Conservation (phyloP, 345 rosid genomes). For the Carallia pectinifolia region DNA sequence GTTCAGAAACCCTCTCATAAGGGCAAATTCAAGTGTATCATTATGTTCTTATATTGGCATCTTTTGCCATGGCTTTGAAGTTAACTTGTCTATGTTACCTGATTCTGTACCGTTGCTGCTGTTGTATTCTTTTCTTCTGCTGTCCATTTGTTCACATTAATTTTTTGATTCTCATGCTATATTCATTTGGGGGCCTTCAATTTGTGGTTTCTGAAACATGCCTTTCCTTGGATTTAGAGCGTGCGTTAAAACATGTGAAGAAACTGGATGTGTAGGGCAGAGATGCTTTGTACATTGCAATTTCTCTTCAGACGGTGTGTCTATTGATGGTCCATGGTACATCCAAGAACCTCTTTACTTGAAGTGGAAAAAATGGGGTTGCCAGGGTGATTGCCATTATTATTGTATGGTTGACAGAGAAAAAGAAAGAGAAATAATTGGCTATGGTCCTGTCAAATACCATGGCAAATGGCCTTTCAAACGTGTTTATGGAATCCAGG, state of each 20-base stretch:
- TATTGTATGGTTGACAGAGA: constrained; percentile 85
- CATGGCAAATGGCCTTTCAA: constrained; percentile 88
- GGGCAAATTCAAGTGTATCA: too few species aligned
- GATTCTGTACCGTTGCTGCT: too few species aligned
- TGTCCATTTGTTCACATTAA: too few species aligned
- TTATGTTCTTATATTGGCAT: too few species aligned
- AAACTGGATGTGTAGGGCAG: constrained; percentile 73
- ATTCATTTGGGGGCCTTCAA: neutral
- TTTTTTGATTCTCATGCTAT: neutral
- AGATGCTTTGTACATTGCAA: constrained; percentile 78
- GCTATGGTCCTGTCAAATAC: constrained; percentile 71
- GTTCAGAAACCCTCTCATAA: too few species aligned
- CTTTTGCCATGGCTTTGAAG: too few species aligned
- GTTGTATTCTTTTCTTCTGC: too few species aligned
- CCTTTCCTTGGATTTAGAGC: constrained; percentile 37
- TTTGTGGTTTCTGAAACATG: neutral
- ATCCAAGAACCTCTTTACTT: constrained; percentile 83
- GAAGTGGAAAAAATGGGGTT: constrained; percentile 86
- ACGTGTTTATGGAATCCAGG: constrained; percentile 84
- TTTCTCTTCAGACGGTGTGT: constrained; percentile 75
- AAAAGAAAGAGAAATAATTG: constrained; percentile 60
- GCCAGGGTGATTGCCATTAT: constrained; percentile 60
- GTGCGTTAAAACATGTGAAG: constrained; percentile 70
- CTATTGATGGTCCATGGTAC: constrained; percentile 74
- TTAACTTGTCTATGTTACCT: too few species aligned